phyloP scores from a whole-genome alignment of 768 basidiomycete species.

The Hygrocybe coccinea region DNA sequence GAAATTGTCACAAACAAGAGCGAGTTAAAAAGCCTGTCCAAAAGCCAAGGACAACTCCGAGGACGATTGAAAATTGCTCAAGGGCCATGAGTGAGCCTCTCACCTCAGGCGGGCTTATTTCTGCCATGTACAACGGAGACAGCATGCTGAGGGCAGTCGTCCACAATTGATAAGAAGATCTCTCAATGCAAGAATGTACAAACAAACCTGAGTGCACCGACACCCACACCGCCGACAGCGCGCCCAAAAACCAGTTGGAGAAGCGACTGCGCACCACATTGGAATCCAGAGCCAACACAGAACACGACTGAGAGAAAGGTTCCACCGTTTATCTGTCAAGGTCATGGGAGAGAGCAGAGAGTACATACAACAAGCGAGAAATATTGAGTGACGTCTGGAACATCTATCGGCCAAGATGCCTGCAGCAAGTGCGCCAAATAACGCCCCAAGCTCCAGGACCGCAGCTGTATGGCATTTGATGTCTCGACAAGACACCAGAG shows the following conservation, averaged over 20 bases:
- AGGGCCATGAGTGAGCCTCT: slow-evolving; percentile 75
- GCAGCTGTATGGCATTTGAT: slow-evolving; percentile 62
- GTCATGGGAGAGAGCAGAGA: not conserved
- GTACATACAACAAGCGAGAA: slow-evolving; percentile 58
- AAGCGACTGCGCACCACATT: slow-evolving; percentile 55
- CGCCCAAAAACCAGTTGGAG: slow-evolving; percentile 61
- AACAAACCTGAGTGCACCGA: slow-evolving; percentile 65
- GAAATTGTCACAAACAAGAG: slow-evolving; percentile 37
- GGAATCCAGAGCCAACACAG: slow-evolving; percentile 65
- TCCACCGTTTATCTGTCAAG: not conserved
- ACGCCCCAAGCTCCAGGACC: slow-evolving; percentile 68
- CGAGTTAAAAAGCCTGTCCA: slow-evolving; percentile 78
- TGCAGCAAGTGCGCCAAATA: slow-evolving; percentile 66
- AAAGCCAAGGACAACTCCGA: slow-evolving; percentile 78
- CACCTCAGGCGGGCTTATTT: slow-evolving; percentile 77
- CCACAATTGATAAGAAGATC: too few relatives aligned
- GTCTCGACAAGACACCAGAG: not conserved
- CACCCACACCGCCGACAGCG: slow-evolving; percentile 72
- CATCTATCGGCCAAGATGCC: slow-evolving; percentile 66
- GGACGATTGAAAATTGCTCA: slow-evolving; percentile 76
- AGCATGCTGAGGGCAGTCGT: slow-evolving; percentile 49
- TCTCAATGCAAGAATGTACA: not conserved
- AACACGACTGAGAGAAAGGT: slow-evolving; percentile 49
- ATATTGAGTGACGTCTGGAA: slow-evolving; percentile 64
- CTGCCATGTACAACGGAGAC: slow-evolving; percentile 78